Evolutionary conservation across 306 rosid genomes (phyloP).

Genomic region (Fragaria vesca): DNA sequence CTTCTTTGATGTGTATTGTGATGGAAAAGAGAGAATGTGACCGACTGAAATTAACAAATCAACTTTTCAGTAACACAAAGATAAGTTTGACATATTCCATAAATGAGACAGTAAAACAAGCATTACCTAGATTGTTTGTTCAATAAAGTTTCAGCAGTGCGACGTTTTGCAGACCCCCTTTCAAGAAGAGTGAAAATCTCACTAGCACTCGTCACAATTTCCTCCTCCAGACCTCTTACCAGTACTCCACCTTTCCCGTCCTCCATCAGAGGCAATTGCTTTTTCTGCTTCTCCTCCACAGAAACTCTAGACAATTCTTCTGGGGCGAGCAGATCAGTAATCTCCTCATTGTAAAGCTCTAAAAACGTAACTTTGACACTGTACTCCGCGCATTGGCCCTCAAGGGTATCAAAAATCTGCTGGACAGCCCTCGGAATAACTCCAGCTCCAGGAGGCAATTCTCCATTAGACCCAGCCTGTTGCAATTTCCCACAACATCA

Average conservation of each 20-base stretch:
- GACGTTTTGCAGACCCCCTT: conserved; percentile 91
- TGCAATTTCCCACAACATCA: conserved; percentile 11
- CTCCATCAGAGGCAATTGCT: conserved; percentile 93
- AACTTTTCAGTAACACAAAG: background rate
- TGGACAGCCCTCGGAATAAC: conserved; percentile 92
- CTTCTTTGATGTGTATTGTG: conserved; percentile 95
- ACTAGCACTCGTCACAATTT: conserved; percentile 84
- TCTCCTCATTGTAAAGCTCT: conserved; percentile 90
- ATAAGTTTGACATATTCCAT: background rate
- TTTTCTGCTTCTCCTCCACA: conserved; percentile 83
- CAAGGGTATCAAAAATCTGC: conserved; percentile 93
- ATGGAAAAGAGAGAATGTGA: conserved; percentile 95
- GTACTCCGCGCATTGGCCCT: conserved; percentile 86
- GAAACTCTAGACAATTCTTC: conserved; percentile 69
- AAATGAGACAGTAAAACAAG: conserved; percentile 3
- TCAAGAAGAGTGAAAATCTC: conserved; percentile 85
- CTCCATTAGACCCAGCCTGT: conserved; percentile 87
- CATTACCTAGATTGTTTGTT: conserved; percentile 90
- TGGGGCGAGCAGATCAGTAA: conserved; percentile 91
- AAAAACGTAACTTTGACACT: conserved; percentile 91
- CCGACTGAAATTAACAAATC: conserved; percentile 56
- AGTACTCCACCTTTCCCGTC: conserved; percentile 99
- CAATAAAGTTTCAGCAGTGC: conserved; percentile 92
- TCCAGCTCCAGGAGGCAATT: conserved; percentile 84
- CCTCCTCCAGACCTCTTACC: conserved; percentile 89